Evolutionary conservation across 371 early-diverging fungal genomes (phyloP).

Genomic region (Saksenaea oblongispora): DNA sequence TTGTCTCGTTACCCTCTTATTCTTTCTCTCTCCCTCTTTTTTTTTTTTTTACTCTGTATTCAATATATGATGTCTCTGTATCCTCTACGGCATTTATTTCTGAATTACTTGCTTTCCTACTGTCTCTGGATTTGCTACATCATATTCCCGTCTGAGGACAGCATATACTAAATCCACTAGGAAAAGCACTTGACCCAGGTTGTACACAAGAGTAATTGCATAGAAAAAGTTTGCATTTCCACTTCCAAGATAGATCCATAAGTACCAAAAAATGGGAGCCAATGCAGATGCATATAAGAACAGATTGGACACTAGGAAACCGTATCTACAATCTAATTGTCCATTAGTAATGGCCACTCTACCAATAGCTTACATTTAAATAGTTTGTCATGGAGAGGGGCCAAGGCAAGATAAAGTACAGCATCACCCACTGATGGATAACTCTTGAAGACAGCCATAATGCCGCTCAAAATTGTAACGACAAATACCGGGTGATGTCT

Average conservation of each 20-base stretch:
- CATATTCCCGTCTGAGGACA: conserved; percentile 75
- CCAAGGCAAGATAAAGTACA: conserved; percentile 75
- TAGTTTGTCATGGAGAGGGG: conserved; percentile 80
- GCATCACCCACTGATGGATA: conserved; percentile 91
- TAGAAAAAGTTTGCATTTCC: conserved; percentile 98
- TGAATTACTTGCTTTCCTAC: conserved; percentile 63
- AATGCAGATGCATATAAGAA: conserved; percentile 75
- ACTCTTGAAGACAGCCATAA: conserved; percentile 86
- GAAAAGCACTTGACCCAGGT: conserved; percentile 79
- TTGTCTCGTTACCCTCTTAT: too few relatives aligned
- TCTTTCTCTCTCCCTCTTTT: too few relatives aligned
- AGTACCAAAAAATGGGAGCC: conserved; percentile 89
- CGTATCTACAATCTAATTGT: conserved; percentile 66
- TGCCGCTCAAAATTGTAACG: conserved; percentile 63
- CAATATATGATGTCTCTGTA: not conserved
- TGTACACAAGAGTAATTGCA: conserved; percentile 91
- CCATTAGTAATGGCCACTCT: not conserved
- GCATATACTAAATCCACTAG: conserved; percentile 81
- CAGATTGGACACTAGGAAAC: conserved; percentile 63
- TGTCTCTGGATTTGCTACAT: conserved; percentile 62
- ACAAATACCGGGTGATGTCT: conserved; percentile 83
- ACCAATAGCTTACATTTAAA: conserved; percentile 73
- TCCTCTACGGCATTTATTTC: conserved; percentile 28
- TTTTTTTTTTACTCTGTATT: too few relatives aligned
- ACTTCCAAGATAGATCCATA: conserved; percentile 93